These are phyloP conservation scores for Apiotrichum akiyoshidainum DNA, from an alignment of 1,284 basidiomycete genomes.

Conservation along the genomic window DNA sequence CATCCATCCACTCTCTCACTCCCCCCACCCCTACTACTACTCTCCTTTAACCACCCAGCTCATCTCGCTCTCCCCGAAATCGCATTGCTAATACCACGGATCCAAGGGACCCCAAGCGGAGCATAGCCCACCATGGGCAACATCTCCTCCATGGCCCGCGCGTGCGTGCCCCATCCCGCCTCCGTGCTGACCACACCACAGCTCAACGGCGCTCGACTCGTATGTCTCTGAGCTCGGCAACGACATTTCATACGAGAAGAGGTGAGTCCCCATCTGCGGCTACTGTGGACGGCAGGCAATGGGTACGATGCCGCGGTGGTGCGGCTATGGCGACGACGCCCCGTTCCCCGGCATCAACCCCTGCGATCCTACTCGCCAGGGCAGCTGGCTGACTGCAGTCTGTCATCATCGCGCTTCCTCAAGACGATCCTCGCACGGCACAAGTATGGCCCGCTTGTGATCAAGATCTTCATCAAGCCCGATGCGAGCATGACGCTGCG, in stretches of 20 bases:
- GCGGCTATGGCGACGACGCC: not conserved
- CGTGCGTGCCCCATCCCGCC: slow-evolving; percentile 31
- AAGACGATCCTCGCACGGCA: slow-evolving; percentile 83
- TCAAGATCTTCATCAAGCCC: slow-evolving; percentile 80
- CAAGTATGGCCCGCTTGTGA: slow-evolving; percentile 65
- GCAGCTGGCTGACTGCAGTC: slow-evolving; percentile 50
- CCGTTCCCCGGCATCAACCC: not conserved
- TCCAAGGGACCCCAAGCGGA: too few species aligned
- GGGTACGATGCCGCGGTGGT: not conserved
- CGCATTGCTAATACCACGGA: too few species aligned
- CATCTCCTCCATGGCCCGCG: slow-evolving; percentile 50
- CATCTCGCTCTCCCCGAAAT: too few species aligned
- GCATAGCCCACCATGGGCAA: slow-evolving; percentile 35
- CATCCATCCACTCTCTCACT: too few species aligned
- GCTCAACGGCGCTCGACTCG: slow-evolving; percentile 72
- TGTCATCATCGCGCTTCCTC: slow-evolving; percentile 79
- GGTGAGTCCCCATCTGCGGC: slow-evolving; percentile 54
- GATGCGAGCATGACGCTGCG: slow-evolving; percentile 68
- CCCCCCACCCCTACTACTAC: too few species aligned
- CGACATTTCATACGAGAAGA: slow-evolving; percentile 86
- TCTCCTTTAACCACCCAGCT: too few species aligned
- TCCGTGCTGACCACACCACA: slow-evolving; percentile 11
- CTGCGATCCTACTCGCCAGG: too few species aligned
- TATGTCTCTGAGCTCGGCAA: slow-evolving; percentile 81
- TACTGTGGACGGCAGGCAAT: not conserved